Evolutionary conservation across 1,139 yeast genomes (phyloP).

Genomic region (Magnusiomyces tetraspermus): DNA sequence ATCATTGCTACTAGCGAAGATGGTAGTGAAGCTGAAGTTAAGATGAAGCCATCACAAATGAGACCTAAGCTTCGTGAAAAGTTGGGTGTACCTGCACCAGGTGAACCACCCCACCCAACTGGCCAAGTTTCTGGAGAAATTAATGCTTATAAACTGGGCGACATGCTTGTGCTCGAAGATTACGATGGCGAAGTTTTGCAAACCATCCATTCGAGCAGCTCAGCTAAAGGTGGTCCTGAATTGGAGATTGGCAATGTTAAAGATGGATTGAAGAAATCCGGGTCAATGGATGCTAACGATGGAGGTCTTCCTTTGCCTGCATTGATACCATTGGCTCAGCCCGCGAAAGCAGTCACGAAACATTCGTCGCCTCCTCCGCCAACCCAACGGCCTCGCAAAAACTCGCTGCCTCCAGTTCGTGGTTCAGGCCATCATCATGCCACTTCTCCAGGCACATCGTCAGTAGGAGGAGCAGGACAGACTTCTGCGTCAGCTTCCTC

Average conservation of each 20-base stretch:
- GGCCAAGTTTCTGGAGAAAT: constrained; percentile 16
- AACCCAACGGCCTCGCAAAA: background rate
- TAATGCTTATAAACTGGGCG: constrained; percentile 67
- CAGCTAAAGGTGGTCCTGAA: too few species aligned
- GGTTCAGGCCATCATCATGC: constrained; percentile 1
- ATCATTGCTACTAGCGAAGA: background rate
- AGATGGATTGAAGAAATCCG: too few species aligned
- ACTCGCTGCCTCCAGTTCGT: background rate
- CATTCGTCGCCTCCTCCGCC: background rate
- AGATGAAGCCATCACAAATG: background rate
- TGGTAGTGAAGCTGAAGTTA: background rate
- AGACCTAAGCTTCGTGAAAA: background rate
- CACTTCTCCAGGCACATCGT: background rate
- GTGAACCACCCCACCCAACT: background rate
- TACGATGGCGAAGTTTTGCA: constrained; percentile 69
- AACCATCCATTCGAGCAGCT: constrained; percentile 15
- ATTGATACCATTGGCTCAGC: too few species aligned
- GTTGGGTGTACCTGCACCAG: background rate
- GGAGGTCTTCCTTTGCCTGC: too few species aligned
- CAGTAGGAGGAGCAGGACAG: too few species aligned
- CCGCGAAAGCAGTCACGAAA: background rate
- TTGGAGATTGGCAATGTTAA: too few species aligned
- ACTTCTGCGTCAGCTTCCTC: too few species aligned
- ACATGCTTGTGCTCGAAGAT: constrained; percentile 64
- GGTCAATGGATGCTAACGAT: too few species aligned